Percentiles rank a stretch among this genome's conserved stretches.
Evolutionary conservation across 202 grass and related monocot species (phyloP).

Genomic region (Zoysia matrella): DNA sequence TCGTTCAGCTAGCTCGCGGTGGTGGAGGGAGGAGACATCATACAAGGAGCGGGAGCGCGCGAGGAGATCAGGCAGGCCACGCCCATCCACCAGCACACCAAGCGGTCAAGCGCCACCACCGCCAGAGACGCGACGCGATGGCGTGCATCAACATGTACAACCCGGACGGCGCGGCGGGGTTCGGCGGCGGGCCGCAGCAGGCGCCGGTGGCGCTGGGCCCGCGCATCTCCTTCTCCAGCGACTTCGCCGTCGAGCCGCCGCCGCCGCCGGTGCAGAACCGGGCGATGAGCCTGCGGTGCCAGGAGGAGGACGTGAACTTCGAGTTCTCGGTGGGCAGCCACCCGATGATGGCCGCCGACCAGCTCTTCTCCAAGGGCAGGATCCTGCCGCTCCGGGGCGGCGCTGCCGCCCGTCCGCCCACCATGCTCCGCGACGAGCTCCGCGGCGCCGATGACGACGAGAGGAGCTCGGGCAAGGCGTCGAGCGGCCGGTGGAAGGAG

Average conservation of each 20-base stretch:
- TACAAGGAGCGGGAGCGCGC: conserved; percentile 23
- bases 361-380: neutral
- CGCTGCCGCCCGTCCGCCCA: conserved; percentile 38
- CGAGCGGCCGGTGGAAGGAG: conserved; percentile 5
- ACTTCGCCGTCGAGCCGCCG: conserved; percentile 85
- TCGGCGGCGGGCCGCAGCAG: no score
- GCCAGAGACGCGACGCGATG: no score
- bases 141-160: no score
- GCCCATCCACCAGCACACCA: neutral
- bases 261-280: conserved; percentile 52
- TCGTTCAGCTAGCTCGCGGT: conserved; percentile 11
- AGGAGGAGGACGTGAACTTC: conserved; percentile 79
- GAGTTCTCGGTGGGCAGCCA: conserved; percentile 89
- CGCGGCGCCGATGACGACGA: conserved; percentile 23
- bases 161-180: no score
- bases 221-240: conserved; percentile 40
- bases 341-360: conserved; percentile 39
- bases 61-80: neutral
- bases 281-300: conserved; percentile 56
- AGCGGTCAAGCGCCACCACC: neutral
- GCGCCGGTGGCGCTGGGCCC: no score
- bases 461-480: conserved; percentile 41
- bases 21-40: neutral
- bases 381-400: conserved; percentile 83
- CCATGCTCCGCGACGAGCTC: conserved; percentile 81